Conservation (phyloP, 2,329 filamentous ascomycete species). For the Aspergillus hiratsukae region DNA sequence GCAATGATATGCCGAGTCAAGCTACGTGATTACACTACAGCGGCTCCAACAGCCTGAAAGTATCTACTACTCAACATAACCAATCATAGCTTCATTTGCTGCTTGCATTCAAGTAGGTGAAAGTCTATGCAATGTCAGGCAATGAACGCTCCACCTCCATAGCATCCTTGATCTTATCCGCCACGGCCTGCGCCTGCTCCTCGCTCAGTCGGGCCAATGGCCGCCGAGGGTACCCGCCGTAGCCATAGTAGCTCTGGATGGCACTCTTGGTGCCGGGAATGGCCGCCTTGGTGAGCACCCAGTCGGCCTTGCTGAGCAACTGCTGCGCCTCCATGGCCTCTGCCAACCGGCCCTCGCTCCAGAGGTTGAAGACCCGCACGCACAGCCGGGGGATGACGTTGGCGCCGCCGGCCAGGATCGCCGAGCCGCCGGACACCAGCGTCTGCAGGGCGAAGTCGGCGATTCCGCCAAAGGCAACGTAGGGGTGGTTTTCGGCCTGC, state of each 20-base stretch:
- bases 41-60: not conserved
- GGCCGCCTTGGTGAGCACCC: conserved; percentile 77
- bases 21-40: not conserved
- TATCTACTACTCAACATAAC: not conserved
- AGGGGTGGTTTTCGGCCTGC: conserved; percentile 41
- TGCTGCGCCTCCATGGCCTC: conserved; percentile 75
- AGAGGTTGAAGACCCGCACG: conserved; percentile 75
- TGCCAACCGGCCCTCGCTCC: conserved; percentile 66
- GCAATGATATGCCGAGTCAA: not conserved
- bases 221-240: conserved; percentile 71
- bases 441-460: conserved; percentile 86
- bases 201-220: conserved; percentile 45
- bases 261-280: conserved; percentile 83
- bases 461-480: conserved; percentile 86
- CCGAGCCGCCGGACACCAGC: conserved; percentile 71
- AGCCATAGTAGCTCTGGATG: conserved; percentile 77
- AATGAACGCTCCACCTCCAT: conserved; percentile 32
- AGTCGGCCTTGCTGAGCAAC: conserved; percentile 71
- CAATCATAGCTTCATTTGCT: not conserved
- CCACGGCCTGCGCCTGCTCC: conserved; percentile 26
- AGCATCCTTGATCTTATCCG: conserved; percentile 32
- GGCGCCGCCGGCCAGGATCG: conserved; percentile 81
- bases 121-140: conserved; percentile 31
- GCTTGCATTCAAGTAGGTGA: not conserved
- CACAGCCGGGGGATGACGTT: conserved; percentile 84